A percentile compares a stretch with the other conserved stretches of the same genome.
These are phyloP conservation scores for Periglandula ipomoeae DNA, from an alignment of 2,329 filamentous ascomycete species.

Conservation along the genomic window DNA sequence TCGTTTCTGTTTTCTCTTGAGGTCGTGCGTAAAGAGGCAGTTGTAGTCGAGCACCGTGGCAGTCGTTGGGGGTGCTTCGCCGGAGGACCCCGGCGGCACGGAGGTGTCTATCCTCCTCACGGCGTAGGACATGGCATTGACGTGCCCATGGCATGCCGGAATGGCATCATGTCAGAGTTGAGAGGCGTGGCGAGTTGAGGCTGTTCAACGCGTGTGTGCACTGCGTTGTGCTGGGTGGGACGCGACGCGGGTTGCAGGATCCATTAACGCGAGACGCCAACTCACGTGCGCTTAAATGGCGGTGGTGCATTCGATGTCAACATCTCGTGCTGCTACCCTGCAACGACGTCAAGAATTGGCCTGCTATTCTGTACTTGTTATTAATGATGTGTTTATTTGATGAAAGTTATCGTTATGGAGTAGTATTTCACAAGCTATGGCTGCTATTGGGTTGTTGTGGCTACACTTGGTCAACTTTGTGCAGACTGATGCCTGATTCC, in stretches of 20 bases:
- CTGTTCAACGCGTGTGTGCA: background rate
- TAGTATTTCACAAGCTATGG: too few relatives aligned
- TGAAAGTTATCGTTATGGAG: too few relatives aligned
- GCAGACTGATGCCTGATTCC: too few relatives aligned
- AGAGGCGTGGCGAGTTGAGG: background rate
- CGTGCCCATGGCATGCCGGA: conserved; percentile 1
- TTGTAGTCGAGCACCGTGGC: conserved; percentile 72
- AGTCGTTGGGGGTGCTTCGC: conserved; percentile 26
- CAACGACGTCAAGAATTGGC: too few relatives aligned
- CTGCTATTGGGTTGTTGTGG: too few relatives aligned
- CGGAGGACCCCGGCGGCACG: background rate
- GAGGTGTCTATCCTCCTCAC: conserved; percentile 7
- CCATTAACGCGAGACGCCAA: conserved; percentile 12
- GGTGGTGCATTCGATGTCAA: too few relatives aligned
- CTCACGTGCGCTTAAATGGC: too few relatives aligned
- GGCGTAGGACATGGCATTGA: conserved; percentile 14
- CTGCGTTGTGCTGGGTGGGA: background rate
- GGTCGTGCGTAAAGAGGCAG: conserved; percentile 80
- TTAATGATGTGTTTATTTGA: too few relatives aligned
- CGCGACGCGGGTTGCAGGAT: background rate
- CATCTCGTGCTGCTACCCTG: too few relatives aligned
- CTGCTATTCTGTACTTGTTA: too few relatives aligned
- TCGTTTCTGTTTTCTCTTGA: conserved; percentile 78
- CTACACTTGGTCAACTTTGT: too few relatives aligned
- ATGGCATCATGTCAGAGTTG: background rate